Conservation (phyloP, 129 eudicot species). For the Arctium lappa region DNA sequence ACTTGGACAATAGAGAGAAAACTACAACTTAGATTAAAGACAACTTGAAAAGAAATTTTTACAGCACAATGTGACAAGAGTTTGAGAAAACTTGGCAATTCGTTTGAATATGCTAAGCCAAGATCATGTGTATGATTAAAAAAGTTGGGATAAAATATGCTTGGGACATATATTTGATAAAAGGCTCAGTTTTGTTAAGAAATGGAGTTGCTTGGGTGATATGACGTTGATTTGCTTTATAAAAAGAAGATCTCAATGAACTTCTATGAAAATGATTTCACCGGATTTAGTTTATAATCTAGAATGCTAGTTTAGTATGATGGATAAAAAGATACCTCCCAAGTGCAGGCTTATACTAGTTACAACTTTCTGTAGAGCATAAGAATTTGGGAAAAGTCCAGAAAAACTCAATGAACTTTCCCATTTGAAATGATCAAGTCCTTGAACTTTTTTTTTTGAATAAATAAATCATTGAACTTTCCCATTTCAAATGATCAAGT, state of each 20-base stretch:
- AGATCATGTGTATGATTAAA: background rate
- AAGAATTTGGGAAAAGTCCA: background rate
- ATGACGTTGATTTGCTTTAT: background rate
- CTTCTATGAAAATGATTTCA: background rate
- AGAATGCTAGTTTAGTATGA: background rate
- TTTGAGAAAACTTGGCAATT: background rate
- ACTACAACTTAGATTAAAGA: background rate
- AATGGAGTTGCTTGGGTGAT: background rate
- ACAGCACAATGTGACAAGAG: background rate
- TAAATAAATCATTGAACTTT: background rate
- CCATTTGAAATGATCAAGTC: background rate
- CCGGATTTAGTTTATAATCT: background rate
- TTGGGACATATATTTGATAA: background rate
- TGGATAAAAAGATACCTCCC: background rate
- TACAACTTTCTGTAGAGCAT: background rate
- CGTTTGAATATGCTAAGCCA: background rate
- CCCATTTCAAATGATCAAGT: background rate
- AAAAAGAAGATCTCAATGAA: background rate
- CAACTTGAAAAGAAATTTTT: background rate
- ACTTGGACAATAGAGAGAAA: background rate
- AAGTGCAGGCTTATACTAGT: background rate
- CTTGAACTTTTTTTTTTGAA: background rate
- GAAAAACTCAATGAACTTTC: background rate
- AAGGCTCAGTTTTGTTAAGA: background rate
- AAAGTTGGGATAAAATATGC: background rate